phyloP scores from a whole-genome alignment of 208 protist species.

The Trypanosoma mega region DNA sequence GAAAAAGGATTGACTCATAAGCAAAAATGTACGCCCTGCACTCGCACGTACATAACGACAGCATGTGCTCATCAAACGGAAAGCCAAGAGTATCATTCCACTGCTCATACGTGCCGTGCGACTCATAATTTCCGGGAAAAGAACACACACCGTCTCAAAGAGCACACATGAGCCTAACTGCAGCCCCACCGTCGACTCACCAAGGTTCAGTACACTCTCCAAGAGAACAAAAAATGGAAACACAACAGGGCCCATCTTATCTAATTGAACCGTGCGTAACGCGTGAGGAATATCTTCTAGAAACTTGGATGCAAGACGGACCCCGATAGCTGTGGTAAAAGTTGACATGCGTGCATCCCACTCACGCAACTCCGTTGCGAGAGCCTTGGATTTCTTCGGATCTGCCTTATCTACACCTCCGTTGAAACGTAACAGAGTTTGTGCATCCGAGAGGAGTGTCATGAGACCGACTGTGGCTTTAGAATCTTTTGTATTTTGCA shows the following conservation, averaged over 20 bases:
- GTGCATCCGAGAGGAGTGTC: constrained; percentile 65
- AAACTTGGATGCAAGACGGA: constrained; percentile 53
- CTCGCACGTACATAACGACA: constrained; percentile 74
- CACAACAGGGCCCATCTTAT: constrained; percentile 44
- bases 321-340: constrained; percentile 70
- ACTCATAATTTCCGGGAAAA: constrained; percentile 85
- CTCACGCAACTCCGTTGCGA: constrained; percentile 21
- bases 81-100: constrained; percentile 75
- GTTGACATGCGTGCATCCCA: constrained; percentile 83
- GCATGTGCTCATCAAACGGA: constrained; percentile 87
- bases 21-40: constrained; percentile 54
- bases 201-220: constrained; percentile 68
- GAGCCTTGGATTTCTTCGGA: neutral
- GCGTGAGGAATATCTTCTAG: constrained; percentile 56
- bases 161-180: constrained; percentile 73
- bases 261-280: constrained; percentile 59
- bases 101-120: constrained; percentile 67
- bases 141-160: constrained; percentile 63
- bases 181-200: constrained; percentile 78
- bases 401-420: constrained; percentile 36
- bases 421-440: constrained; percentile 70
- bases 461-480: constrained; percentile 70
- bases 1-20: constrained; percentile 83
- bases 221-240: constrained; percentile 86
- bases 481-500: constrained; percentile 39